These are phyloP conservation scores for Euphorbia peplus DNA, from an alignment of 345 rosid species.

Conservation along the genomic window DNA sequence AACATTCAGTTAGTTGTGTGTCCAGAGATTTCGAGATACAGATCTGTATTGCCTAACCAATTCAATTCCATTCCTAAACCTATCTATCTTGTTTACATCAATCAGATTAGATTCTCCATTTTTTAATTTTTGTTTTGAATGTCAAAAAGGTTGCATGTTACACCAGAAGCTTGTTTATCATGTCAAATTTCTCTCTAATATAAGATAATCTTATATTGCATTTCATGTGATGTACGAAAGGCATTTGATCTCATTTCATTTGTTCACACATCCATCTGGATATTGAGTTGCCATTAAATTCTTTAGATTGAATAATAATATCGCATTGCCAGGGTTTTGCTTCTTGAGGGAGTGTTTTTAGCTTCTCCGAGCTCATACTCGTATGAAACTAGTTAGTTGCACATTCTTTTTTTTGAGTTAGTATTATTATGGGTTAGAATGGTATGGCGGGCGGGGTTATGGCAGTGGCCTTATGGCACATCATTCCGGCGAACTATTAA, in stretches of 20 bases:
- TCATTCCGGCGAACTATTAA: too few species aligned
- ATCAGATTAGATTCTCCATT: constrained; percentile 1
- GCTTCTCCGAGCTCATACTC: constrained; percentile 20
- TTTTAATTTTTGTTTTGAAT: not conserved
- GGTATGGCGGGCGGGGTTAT: constrained; percentile 8
- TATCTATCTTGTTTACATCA: constrained; percentile 6
- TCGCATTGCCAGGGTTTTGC: constrained; percentile 5
- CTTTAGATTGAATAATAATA: not conserved
- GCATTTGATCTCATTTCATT: constrained; percentile 10
- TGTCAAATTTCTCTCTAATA: constrained; percentile 3
- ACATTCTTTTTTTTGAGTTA: constrained; percentile 8
- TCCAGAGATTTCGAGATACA: not conserved
- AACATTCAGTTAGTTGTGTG: constrained; percentile 7
- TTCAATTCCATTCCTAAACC: constrained; percentile 9
- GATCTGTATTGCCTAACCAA: not conserved
- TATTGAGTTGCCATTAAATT: constrained; percentile 1
- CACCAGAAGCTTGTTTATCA: too few species aligned
- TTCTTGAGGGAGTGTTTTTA: constrained; percentile 4
- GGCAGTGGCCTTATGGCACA: constrained; percentile 28
- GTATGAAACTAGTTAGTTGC: too few species aligned
- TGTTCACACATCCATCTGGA: constrained; percentile 14
- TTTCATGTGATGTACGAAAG: not conserved
- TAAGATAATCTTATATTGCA: not conserved
- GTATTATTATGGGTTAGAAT: constrained; percentile 29
- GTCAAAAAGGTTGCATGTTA: not conserved